These are phyloP conservation scores for Mycotypha africana DNA, from an alignment of 371 early-diverging fungal genomes.

Conservation along the genomic window DNA sequence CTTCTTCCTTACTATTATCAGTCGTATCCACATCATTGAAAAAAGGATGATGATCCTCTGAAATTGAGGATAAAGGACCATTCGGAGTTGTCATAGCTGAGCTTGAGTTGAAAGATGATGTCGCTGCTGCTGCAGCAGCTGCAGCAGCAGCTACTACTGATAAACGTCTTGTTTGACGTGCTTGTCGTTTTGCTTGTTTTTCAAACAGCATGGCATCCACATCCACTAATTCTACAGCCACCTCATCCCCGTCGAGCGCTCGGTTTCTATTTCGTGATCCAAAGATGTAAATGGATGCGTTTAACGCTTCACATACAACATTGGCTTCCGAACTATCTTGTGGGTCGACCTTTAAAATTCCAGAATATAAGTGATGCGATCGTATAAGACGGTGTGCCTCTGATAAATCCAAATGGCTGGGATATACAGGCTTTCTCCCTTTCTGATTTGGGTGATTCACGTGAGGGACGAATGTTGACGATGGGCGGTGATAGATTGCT, in stretches of 20 bases:
- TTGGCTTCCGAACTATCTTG: slow-evolving; percentile 58
- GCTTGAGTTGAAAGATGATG: background rate
- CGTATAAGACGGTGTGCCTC: slow-evolving; percentile 22
- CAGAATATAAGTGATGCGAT: slow-evolving; percentile 20
- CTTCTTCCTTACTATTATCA: background rate
- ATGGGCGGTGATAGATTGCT: background rate
- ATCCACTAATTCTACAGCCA: slow-evolving; percentile 56
- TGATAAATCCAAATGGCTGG: slow-evolving; percentile 16
- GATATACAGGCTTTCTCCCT: slow-evolving; percentile 21
- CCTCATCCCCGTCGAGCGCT: slow-evolving; percentile 69
- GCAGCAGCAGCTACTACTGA: slow-evolving; percentile 8
- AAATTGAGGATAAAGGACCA: slow-evolving; percentile 18
- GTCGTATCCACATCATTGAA: background rate
- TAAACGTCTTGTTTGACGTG: slow-evolving; percentile 16
- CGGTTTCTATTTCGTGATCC: slow-evolving; percentile 68
- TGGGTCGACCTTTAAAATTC: slow-evolving; percentile 22
- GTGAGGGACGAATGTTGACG: background rate
- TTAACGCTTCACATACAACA: slow-evolving; percentile 46
- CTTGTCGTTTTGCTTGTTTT: slow-evolving; percentile 21
- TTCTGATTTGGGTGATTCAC: background rate
- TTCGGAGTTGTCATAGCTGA: background rate
- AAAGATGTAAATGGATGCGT: slow-evolving; percentile 49
- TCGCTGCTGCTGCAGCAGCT: background rate
- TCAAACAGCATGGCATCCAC: slow-evolving; percentile 44
- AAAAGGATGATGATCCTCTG: slow-evolving; percentile 12